Conservation (phyloP, 176 grass and related monocot species). For the Zoysia japonica region DNA sequence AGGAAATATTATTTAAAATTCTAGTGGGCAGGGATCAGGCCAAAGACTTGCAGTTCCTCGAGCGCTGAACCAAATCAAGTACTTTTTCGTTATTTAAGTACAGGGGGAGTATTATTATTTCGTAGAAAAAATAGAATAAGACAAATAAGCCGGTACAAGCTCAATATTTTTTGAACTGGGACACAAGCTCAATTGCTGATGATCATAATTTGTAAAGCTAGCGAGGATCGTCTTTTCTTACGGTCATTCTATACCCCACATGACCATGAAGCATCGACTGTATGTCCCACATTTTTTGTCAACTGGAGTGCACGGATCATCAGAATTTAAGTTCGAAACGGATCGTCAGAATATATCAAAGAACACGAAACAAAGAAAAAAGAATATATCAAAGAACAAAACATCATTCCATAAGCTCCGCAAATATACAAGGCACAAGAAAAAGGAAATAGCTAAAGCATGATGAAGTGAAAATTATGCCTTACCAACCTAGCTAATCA, state of each 20-base stretch:
- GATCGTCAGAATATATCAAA: too few species aligned
- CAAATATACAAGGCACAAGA: slow-evolving; percentile 4
- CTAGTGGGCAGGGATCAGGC: neutral
- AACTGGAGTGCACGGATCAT: neutral
- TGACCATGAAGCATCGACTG: neutral
- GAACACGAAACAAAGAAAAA: too few species aligned
- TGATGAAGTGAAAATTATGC: slow-evolving; percentile 32
- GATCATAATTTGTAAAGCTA: neutral
- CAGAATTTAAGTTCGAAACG: neutral
- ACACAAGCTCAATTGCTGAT: neutral
- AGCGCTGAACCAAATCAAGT: slow-evolving; percentile 3
- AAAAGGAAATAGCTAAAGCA: slow-evolving; percentile 8
- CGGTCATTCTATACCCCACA: neutral
- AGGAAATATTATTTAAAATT: too few species aligned
- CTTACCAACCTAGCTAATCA: slow-evolving; percentile 46
- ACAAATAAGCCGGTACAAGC: neutral
- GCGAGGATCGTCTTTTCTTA: too few species aligned
- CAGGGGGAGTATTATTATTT: neutral
- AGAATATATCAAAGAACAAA: too few species aligned
- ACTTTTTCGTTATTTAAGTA: neutral
- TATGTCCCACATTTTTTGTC: neutral
- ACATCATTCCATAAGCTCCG: neutral
- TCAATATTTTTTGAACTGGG: too few species aligned
- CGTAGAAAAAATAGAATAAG: too few species aligned
- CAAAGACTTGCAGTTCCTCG: neutral